phyloP scores from a whole-genome alignment of 2,329 filamentous ascomycete species.

The Drechmeria coniospora region DNA sequence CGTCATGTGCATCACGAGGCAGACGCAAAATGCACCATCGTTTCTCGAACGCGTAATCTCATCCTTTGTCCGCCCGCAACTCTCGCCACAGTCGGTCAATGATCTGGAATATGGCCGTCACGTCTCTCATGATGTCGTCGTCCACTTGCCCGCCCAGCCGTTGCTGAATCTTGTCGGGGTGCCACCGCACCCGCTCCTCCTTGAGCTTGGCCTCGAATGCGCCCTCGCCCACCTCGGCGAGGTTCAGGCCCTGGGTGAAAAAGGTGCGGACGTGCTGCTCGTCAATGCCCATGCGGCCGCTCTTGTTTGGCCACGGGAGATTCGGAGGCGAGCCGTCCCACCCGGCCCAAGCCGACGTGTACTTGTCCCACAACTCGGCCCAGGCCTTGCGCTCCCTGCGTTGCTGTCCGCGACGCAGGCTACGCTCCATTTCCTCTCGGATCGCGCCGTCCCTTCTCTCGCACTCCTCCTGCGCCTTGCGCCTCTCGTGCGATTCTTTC shows the following conservation, averaged over 20 bases:
- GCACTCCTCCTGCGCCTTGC: slow-evolving; percentile 10
- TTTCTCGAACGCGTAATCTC: too few relatives aligned
- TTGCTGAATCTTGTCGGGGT: slow-evolving; percentile 96
- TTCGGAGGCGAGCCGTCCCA: slow-evolving; percentile 29
- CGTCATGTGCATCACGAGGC: too few relatives aligned
- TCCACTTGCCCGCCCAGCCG: slow-evolving; percentile 61
- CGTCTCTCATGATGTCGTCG: slow-evolving; percentile 53
- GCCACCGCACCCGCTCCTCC: slow-evolving; percentile 80
- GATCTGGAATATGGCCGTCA: slow-evolving; percentile 85
- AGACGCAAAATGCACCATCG: too few relatives aligned
- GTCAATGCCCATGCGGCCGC: slow-evolving; percentile 35
- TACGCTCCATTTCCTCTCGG: slow-evolving; percentile 51
- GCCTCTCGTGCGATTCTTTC: slow-evolving; percentile 33
- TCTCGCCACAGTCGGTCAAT: slow-evolving; percentile 71
- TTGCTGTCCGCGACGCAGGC: slow-evolving; percentile 50
- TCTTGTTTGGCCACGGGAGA: slow-evolving; percentile 59
- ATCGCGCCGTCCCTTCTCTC: slow-evolving; percentile 26
- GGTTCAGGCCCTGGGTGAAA: slow-evolving; percentile 35
- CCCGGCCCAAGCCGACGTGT: slow-evolving; percentile 45
- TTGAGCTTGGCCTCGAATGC: slow-evolving; percentile 46
- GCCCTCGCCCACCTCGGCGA: slow-evolving; percentile 27
- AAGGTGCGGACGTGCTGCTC: slow-evolving; percentile 52
- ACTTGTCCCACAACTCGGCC: slow-evolving; percentile 47
- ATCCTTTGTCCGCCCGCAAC: slow-evolving; percentile 21
- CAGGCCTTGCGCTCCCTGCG: slow-evolving; percentile 39